A percentile compares a stretch with the other conserved stretches of the same genome.
phyloP scores from a whole-genome alignment of 345 rosid species.

The Brassica cretica region DNA sequence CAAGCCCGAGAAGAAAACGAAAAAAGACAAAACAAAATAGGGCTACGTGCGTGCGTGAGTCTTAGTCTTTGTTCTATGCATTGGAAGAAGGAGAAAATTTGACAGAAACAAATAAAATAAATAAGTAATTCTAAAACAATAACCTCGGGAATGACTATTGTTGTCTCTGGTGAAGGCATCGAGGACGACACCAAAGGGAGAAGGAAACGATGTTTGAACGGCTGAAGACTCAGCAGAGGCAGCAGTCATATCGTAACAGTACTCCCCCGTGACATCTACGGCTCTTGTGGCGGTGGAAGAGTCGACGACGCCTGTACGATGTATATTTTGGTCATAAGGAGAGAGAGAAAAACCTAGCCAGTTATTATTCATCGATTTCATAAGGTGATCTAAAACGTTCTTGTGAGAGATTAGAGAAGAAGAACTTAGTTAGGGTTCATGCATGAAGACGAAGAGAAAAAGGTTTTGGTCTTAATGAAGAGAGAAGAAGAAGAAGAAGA shows the following conservation, averaged over 20 bases:
- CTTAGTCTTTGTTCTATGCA: slow-evolving; percentile 43
- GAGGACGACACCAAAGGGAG: slow-evolving; percentile 56
- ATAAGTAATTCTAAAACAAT: background rate
- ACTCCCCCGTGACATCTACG: slow-evolving; percentile 48
- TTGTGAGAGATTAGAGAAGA: background rate
- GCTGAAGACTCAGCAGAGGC: slow-evolving; percentile 43
- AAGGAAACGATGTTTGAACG: slow-evolving; percentile 43
- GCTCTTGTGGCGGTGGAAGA: slow-evolving; percentile 46
- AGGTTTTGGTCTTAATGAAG: slow-evolving; percentile 34
- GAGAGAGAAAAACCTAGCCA: slow-evolving; percentile 88
- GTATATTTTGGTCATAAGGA: slow-evolving; percentile 52
- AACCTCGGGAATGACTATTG: slow-evolving; percentile 71
- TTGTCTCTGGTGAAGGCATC: slow-evolving; percentile 60
- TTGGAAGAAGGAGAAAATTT: slow-evolving; percentile 26
- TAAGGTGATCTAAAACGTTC: background rate
- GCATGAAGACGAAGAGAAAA: slow-evolving; percentile 40
- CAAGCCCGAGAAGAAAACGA: background rate
- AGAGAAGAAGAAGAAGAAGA: slow-evolving; percentile 41
- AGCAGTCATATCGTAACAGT: slow-evolving; percentile 50
- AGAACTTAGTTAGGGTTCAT: slow-evolving; percentile 40
- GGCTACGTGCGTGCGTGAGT: slow-evolving; percentile 27
- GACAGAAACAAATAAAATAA: slow-evolving; percentile 15
- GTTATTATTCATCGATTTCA: slow-evolving; percentile 50
- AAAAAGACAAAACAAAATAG: background rate
- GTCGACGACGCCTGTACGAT: slow-evolving; percentile 13